Conservation (phyloP, 106 monocot genomes). For the Hemerocallis citrina region DNA sequence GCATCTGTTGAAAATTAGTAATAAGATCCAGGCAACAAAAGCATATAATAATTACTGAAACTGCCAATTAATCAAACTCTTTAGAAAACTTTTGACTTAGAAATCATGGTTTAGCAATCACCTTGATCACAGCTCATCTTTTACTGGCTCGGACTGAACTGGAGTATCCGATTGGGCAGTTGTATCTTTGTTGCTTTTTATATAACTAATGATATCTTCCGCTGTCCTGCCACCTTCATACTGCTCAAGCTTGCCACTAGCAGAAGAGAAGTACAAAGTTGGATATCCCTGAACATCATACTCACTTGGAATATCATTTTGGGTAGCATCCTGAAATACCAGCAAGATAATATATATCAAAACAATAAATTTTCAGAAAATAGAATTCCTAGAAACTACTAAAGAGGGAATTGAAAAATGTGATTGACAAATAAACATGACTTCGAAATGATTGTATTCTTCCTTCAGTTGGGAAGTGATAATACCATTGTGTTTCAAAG, state of each 20-base stretch:
- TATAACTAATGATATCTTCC: slow-evolving; percentile 36
- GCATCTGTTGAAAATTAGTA: slow-evolving; percentile 64
- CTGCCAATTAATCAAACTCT: no score
- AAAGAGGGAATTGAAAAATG: neutral
- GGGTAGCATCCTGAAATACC: slow-evolving; percentile 44
- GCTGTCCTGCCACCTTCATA: slow-evolving; percentile 46
- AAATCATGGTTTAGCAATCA: neutral
- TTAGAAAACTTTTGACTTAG: slow-evolving; percentile 3
- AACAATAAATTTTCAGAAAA: slow-evolving; percentile 1
- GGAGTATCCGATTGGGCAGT: slow-evolving; percentile 13
- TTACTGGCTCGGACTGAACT: slow-evolving; percentile 9
- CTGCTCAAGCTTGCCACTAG: slow-evolving; percentile 28
- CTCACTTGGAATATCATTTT: slow-evolving; percentile 46
- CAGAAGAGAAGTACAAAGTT: slow-evolving; percentile 44
- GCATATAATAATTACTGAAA: no score
- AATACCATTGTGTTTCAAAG: neutral
- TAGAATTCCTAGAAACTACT: no score
- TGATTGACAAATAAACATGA: neutral
- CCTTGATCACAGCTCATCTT: slow-evolving; percentile 43
- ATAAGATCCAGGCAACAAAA: no score
- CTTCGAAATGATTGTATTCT: neutral
- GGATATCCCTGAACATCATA: slow-evolving; percentile 41
- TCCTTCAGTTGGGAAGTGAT: neutral
- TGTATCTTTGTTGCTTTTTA: slow-evolving; percentile 33
- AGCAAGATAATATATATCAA: neutral